Evolutionary conservation across 2,329 filamentous ascomycete genomes (phyloP).

Genomic region (Curvularia hawaiiensis): DNA sequence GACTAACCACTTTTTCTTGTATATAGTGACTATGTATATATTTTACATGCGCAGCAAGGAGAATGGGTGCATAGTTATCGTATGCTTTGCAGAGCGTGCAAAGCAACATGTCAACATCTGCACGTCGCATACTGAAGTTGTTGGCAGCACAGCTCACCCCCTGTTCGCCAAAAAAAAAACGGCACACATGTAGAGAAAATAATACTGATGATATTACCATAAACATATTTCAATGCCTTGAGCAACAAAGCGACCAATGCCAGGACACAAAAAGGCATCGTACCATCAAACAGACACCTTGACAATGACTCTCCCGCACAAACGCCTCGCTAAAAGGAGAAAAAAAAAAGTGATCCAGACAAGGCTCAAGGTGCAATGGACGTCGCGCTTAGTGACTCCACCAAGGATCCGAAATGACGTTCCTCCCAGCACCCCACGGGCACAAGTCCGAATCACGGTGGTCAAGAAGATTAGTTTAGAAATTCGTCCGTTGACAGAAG

Average conservation of each 20-base stretch:
- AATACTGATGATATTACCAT: background rate
- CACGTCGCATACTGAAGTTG: background rate
- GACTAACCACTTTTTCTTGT: too few species aligned
- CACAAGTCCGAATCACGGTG: background rate
- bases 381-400: background rate
- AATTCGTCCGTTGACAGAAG: too few species aligned
- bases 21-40: background rate
- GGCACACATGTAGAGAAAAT: background rate
- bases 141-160: background rate
- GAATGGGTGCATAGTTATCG: background rate
- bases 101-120: background rate
- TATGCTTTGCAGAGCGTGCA: background rate
- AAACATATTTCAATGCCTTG: too few species aligned
- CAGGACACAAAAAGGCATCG: background rate
- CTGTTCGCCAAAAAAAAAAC: background rate
- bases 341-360: background rate
- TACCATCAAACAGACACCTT: background rate
- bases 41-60: background rate
- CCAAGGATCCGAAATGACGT: background rate
- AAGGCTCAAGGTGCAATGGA: too few species aligned
- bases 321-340: constrained; percentile 12
- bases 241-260: too few species aligned
- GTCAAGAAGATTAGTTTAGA: background rate
- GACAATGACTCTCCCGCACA: background rate
- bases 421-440: background rate